Conservation (phyloP, 768 basidiomycete genomes). For the Lentinus tigrinus region DNA sequence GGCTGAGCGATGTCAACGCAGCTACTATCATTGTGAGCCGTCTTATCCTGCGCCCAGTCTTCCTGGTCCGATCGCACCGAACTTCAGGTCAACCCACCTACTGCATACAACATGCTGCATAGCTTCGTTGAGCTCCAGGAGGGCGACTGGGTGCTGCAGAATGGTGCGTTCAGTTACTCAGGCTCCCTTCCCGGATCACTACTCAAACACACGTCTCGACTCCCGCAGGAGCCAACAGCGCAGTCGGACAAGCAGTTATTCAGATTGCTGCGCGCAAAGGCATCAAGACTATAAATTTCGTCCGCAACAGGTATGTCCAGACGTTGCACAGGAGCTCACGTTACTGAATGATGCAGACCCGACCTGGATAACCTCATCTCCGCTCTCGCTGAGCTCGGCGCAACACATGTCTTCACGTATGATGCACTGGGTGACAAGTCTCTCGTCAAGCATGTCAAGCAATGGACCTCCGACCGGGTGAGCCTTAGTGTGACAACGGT, state of each 20-base stretch:
- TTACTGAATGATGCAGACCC: not conserved
- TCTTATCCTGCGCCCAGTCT: not conserved
- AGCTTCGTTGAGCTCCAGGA: conserved; percentile 61
- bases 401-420: conserved; percentile 75
- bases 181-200: too few species aligned
- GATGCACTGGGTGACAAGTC: conserved; percentile 64
- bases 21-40: conserved; percentile 69
- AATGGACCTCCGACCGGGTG: conserved; percentile 67
- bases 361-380: conserved; percentile 55
- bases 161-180: conserved; percentile 63
- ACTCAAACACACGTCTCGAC: too few species aligned
- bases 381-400: conserved; percentile 61
- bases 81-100: conserved; percentile 73
- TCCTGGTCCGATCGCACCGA: not conserved
- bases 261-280: conserved; percentile 76
- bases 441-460: conserved; percentile 51
- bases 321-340: too few species aligned
- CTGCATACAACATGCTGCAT: conserved; percentile 80
- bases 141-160: conserved; percentile 84
- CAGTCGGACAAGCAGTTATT: conserved; percentile 79
- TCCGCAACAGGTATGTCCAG: conserved; percentile 58
- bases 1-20: conserved; percentile 59
- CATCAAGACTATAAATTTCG: conserved; percentile 77
- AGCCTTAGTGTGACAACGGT: not conserved
- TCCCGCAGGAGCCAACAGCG: too few species aligned